Evolutionary conservation across 2,329 filamentous ascomycete genomes (phyloP), one percentile per base, ranked within the genome.

Genomic region (Orbilia oligospora): DNA sequence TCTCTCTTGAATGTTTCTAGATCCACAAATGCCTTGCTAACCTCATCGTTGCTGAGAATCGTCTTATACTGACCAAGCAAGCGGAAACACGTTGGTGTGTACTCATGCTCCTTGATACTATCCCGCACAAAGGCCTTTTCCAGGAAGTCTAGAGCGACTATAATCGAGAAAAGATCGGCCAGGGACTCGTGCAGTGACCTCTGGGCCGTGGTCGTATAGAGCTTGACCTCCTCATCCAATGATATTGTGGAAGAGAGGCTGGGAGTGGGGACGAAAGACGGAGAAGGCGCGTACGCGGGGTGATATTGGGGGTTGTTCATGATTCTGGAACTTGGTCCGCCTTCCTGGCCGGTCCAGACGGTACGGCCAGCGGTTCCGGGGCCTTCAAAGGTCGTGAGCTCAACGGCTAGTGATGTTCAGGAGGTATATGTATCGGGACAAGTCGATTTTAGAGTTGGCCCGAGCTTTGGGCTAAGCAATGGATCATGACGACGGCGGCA

Each of bases 81-180:
- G 46, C 96, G 90, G 83, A 94, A 93, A 87, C 97, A 99, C 81
- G 96, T 97, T 83, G 98, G 96, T 0, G 94, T 97, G 84, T 99
- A 81, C 71, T 97, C 95, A 66, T 88, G 88, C 85, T 98, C 96
- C 5, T 92, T 90, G 64, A 99, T 91, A 22, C 94, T 95, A 87
- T 99, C 96, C 83, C 97, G 97, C 46, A 99, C 89, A 83, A 97
- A 99, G 0, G 95, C 97, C 84, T 97, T 97, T 83, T 99, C 96
- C 0, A 99, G 89, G 80, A 97, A 94, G 83, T 99, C 96, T 2
- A 99, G 87, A 0, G 96, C 98, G 79, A 97, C 89, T 44, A 99
- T 95, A 81, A 99, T 98, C 86, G 94, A 97, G 85, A 98, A 99
- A 24, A 99, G 91, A 85, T 99, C 96, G 70, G 95, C 96, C 14